Evolutionary conservation across 2,329 filamentous ascomycete genomes (phyloP), one percentile per base, ranked within the genome.

Genomic region (Aspergillus terreus): DNA sequence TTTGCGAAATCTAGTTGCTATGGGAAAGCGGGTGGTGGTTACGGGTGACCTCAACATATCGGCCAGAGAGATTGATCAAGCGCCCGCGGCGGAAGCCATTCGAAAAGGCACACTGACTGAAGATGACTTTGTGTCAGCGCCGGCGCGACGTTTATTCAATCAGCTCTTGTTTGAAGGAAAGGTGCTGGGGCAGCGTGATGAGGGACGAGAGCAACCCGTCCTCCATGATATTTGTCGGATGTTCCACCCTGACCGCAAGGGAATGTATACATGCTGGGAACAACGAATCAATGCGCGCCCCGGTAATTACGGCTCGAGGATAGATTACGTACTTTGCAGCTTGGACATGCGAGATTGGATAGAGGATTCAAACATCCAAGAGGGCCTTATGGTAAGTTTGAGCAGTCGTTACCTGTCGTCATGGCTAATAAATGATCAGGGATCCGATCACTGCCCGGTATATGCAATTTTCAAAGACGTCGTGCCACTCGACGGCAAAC

Each of bases 231-330:
- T 95, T 15, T 92, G 88, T 60, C 82, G 94, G 45, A 82, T 81
- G 23, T 95, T 92, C 64, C 88, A 96, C 64, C 87, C 89, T 0
- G 73, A 76, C n/a, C 81, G 94, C 36, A 77, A 78, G 55, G 90
- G 90, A 54, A 97, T 99, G 94, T 97, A 90, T 69, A 97, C 94
- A 0, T 96, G 92, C 69, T 97, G 92, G 92, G 91, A 97, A 57
- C 92, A 90, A 46, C 92, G 88, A 68, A 88, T 91, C 65, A 97
- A 97, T 70, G 89, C 90, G n/a, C 81, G 94, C n/a, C 92, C 92
- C 3, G 91, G 89, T 2, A 97, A 97, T 67, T 95, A 87, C 69
- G 94, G 94, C 5, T 87, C 89, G 49, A 83, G 94, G 33, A 97
- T 97, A 61, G 94, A 99, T 70, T 97, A 95, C 70, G 82, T 99